Evolutionary conservation across 163 green algal species (phyloP), one percentile per base, ranked within the genome.

Genomic region (Scenedesmus sp.): DNA sequence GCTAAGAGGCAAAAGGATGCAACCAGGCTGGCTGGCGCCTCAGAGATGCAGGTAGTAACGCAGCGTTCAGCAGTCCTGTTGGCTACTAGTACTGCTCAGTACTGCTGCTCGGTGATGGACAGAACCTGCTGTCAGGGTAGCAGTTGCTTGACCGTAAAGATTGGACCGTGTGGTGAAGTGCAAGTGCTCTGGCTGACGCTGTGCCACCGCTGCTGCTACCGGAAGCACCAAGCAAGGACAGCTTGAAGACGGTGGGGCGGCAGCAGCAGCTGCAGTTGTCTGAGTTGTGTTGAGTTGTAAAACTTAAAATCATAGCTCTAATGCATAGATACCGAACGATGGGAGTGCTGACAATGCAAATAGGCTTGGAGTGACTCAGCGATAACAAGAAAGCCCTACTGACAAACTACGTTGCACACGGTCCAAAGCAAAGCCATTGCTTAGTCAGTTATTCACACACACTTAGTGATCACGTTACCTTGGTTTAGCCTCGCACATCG

Each of bases 331-430:
- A 46, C 12, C 37, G 13, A 82, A 10, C 35, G 33, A 10, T 30
- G 13, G 73, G 30, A 9, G 65, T 76, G 65, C 65, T 76, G 65
- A 76, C 30, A 40, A 18, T 40, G 65, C 65, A 76, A 76, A 30
- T 7, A 40, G 30, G 30, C 30, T 76, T 5, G 30, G 65, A 76
- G 20, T 76, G 65, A 76, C 65, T 76, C 65, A 76, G 65, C 7
- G 65, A 40, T 40, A 76, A 76, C 61, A 76, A 20, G 30, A 76
- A 76, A 76, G 65, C 65, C 65, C 30, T 76, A 76, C 59, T 72
- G 59, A 20, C 20, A 26, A 76, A 76, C 30, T 76, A 76, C 30
- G 16, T 76, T 18, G 7, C 65, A 20, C 30, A 9, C 24, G 22
- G 6, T n/a, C 59, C 59, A 10, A 10, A 33, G 22, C 22, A n/a